These are phyloP conservation scores for Cicer judaicum DNA, from an alignment of 306 rosid genomes.

Conservation along the genomic window DNA sequence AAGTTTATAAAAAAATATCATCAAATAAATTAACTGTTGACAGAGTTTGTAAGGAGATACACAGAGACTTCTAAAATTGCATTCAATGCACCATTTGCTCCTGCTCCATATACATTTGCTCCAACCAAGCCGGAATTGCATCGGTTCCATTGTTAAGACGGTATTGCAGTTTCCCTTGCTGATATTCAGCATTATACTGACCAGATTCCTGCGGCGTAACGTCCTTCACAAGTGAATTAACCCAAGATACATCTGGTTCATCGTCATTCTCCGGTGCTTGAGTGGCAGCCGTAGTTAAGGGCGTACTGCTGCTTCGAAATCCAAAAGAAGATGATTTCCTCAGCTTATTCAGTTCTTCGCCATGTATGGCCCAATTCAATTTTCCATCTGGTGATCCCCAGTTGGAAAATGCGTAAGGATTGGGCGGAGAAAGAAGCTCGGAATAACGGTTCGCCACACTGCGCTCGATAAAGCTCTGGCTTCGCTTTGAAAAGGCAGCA, in stretches of 20 bases:
- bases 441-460: constrained; percentile 51
- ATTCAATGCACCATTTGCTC: constrained; percentile 75
- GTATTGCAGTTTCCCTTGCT: constrained; percentile 53
- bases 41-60: constrained; percentile 38
- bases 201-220: constrained; percentile 47
- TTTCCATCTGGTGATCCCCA: constrained; percentile 86
- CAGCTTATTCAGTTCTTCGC: constrained; percentile 73
- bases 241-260: constrained; percentile 84
- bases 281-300: constrained; percentile 40
- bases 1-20: constrained; percentile 51
- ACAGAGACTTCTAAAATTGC: not conserved
- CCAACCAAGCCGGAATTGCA: constrained; percentile 71
- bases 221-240: constrained; percentile 72
- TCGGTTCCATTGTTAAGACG: constrained; percentile 58
- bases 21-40: constrained; percentile 43
- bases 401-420: constrained; percentile 52
- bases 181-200: constrained; percentile 53
- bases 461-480: constrained; percentile 86
- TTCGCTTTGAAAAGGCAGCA: constrained; percentile 73
- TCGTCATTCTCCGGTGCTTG: constrained; percentile 31
- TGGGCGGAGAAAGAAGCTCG: constrained; percentile 58
- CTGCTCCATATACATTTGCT: constrained; percentile 84
- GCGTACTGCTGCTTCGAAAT: constrained; percentile 53
- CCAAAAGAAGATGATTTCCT: constrained; percentile 85
- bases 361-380: constrained; percentile 68